phyloP scores from a whole-genome alignment of 257 asterid genomes.

The Perilla frutescens region DNA sequence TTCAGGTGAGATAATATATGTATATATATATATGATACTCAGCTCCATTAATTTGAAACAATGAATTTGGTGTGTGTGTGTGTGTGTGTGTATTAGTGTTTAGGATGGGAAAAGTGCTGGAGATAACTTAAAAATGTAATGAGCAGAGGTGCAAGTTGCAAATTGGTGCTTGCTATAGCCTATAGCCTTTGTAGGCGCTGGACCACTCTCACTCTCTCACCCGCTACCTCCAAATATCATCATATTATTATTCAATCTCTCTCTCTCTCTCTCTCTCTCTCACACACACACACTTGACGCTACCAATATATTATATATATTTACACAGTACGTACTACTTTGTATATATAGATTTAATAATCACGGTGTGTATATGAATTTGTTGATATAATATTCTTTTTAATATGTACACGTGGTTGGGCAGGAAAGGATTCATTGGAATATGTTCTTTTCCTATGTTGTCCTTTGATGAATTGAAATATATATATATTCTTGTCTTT shows the following conservation, averaged over 20 bases:
- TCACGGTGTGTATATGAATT: neutral
- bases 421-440: neutral
- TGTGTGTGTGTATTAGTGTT: constrained; percentile 7
- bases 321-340: neutral
- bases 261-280: neutral
- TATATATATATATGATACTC: no score
- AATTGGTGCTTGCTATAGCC: neutral
- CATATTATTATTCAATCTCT: constrained; percentile 4
- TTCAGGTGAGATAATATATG: no score
- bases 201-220: constrained; percentile 40
- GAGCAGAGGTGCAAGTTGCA: constrained; percentile 27
- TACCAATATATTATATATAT: neutral
- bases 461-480: neutral
- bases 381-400: neutral
- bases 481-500: neutral
- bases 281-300: neutral
- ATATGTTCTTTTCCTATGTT: neutral
- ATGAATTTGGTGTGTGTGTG: neutral
- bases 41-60: no score
- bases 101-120: neutral
- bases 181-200: constrained; percentile 40
- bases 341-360: neutral
- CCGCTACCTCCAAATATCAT: constrained; percentile 21
- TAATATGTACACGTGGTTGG: neutral
- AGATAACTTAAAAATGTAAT: constrained; percentile 8